Evolutionary conservation across 257 asterid genomes (phyloP).

Genomic region (Solanum chiquidenum): DNA sequence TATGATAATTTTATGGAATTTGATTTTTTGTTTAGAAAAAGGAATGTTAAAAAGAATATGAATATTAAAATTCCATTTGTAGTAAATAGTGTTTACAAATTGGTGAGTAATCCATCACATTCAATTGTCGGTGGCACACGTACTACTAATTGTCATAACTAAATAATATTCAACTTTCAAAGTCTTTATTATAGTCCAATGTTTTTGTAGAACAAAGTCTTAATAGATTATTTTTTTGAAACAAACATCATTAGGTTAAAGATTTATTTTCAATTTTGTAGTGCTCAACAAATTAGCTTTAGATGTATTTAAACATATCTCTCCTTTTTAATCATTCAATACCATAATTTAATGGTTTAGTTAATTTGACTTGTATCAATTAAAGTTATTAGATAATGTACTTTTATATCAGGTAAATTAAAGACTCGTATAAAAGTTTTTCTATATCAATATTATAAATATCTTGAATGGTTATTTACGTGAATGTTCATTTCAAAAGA

Average conservation of each 20-base stretch:
- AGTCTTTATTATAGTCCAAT: background rate
- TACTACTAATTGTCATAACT: background rate
- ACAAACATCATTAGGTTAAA: background rate
- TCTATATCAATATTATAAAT: background rate
- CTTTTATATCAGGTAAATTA: rapidly evolving
- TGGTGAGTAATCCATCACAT: background rate
- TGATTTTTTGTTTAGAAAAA: background rate
- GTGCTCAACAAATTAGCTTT: background rate
- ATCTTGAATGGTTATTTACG: background rate
- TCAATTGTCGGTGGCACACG: background rate
- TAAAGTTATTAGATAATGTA: background rate
- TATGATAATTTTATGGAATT: background rate
- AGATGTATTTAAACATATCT: no score
- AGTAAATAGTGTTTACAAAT: background rate
- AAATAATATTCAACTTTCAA: background rate
- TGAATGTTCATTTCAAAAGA: background rate
- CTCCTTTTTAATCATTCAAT: background rate
- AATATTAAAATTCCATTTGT: background rate
- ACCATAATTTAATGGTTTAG: background rate
- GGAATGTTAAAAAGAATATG: background rate
- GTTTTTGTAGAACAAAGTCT: background rate
- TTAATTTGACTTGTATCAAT: background rate
- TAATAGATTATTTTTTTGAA: background rate
- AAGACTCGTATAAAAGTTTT: background rate
- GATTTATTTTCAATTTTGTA: background rate